Percentiles rank a stretch among this genome's conserved stretches.
phyloP scores from a whole-genome alignment of 2,329 filamentous ascomycete genomes.

The Zasmidium cellare region DNA sequence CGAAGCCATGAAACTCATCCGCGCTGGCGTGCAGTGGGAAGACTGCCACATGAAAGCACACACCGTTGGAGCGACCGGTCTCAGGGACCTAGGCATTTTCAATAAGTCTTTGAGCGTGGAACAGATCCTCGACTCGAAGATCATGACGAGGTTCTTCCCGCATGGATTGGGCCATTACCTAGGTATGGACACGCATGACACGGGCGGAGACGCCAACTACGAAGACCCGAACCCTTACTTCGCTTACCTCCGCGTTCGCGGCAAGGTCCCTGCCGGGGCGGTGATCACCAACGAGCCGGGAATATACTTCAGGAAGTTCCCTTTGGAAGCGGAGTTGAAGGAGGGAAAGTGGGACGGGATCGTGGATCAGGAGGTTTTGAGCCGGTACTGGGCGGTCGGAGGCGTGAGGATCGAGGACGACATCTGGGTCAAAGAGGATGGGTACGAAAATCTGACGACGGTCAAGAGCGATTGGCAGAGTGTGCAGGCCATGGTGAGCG shows the following conservation, averaged over 20 bases:
- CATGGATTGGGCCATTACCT: conserved; percentile 54
- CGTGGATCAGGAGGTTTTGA: conserved; percentile 65
- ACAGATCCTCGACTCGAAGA: conserved; percentile 45
- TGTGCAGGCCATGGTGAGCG: conserved; percentile 24
- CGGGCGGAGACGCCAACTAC: conserved; percentile 51
- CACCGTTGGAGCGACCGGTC: conserved; percentile 75
- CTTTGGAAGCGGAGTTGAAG: conserved; percentile 69
- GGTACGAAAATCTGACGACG: conserved; percentile 82
- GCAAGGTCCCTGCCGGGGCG: conserved; percentile 52
- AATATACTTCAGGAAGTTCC: conserved; percentile 73
- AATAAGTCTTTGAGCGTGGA: conserved; percentile 35
- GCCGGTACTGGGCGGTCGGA: conserved; percentile 73
- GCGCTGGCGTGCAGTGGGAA: conserved; percentile 75
- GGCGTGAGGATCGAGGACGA: conserved; percentile 92
- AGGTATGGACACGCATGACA: conserved; percentile 55
- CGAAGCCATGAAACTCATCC: conserved; percentile 71
- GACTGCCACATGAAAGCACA: conserved; percentile 80
- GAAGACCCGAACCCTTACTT: conserved; percentile 80
- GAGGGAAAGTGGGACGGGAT: conserved; percentile 60
- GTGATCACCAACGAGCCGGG: conserved; percentile 96
- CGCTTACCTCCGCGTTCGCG: conserved; percentile 76
- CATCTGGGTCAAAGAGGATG: conserved; percentile 73
- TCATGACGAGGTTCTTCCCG: conserved; percentile 52
- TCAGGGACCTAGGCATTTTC: conserved; percentile 74
- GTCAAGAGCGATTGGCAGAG: conserved; percentile 60